Evolutionary conservation across 179 eudicot genomes (phyloP).

Genomic region (Amaranthus tricolor): DNA sequence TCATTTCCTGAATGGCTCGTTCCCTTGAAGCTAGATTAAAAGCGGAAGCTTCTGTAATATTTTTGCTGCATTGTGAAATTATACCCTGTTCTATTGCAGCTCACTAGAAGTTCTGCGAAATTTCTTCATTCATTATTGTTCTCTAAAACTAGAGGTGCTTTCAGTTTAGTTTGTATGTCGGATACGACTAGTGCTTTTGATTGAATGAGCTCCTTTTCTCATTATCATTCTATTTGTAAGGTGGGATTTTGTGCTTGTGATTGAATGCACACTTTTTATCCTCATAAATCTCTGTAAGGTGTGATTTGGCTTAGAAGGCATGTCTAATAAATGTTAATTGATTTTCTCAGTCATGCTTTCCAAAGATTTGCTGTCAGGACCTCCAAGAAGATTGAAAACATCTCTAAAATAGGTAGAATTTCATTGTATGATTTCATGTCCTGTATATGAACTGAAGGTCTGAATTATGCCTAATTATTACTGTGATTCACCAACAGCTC

Average conservation of each 20-base stretch:
- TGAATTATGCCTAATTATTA: background rate
- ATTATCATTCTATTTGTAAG: background rate
- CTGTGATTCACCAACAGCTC: slow-evolving; percentile 33
- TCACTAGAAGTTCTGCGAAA: slow-evolving; percentile 23
- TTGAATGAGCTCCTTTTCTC: background rate
- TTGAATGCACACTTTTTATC: background rate
- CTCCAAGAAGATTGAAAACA: slow-evolving; percentile 55
- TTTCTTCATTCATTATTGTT: background rate
- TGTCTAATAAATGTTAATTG: background rate
- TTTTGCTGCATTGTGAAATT: slow-evolving; percentile 12
- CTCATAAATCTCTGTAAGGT: too few species aligned
- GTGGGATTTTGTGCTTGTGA: background rate
- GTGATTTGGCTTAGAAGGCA: background rate
- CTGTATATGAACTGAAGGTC: background rate
- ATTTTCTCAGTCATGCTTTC: slow-evolving; percentile 56
- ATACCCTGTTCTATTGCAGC: slow-evolving; percentile 12
- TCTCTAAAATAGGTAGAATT: slow-evolving; percentile 49
- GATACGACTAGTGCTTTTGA: background rate
- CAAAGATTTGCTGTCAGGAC: slow-evolving; percentile 90
- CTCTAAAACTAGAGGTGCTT: background rate
- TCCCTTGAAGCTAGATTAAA: slow-evolving; percentile 38
- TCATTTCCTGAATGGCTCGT: slow-evolving; percentile 42
- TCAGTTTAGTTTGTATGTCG: background rate
- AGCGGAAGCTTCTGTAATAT: slow-evolving; percentile 16
- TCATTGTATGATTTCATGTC: background rate